Percentiles rank a stretch among this genome's conserved stretches.
These are phyloP conservation scores for Beta corolliflora DNA, from an alignment of 179 eudicot species.

Conservation along the genomic window DNA sequence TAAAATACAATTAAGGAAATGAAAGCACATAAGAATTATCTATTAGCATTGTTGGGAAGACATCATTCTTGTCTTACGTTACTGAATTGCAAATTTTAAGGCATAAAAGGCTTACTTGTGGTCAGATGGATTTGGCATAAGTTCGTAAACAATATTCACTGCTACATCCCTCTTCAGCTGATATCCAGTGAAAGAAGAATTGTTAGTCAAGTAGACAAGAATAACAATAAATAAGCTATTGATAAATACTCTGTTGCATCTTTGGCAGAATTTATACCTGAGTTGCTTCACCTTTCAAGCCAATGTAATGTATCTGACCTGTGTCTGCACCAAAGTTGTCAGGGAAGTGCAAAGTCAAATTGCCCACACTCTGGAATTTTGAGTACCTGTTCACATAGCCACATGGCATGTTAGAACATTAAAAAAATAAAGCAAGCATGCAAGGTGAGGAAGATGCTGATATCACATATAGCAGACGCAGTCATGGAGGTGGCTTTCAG, in stretches of 20 bases:
- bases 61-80: neutral
- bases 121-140: constrained; percentile 97
- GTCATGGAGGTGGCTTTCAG: neutral
- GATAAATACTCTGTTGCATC: neutral
- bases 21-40: neutral
- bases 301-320: constrained; percentile 88
- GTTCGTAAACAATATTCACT: constrained; percentile 85
- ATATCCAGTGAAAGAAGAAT: constrained; percentile 18
- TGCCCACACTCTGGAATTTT: constrained; percentile 91
- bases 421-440: neutral
- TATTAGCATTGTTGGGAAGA: neutral
- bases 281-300: constrained; percentile 96
- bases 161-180: constrained; percentile 97
- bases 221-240: neutral
- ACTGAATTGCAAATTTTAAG: neutral
- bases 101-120: constrained; percentile 72
- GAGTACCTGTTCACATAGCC: constrained; percentile 59
- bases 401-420: constrained; percentile 3
- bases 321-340: constrained; percentile 89
- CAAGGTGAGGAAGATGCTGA: neutral
- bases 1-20: neutral
- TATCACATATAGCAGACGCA: neutral
- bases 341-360: constrained; percentile 91
- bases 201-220: neutral
- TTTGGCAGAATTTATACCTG: constrained; percentile 50